Evolutionary conservation across 495 filamentous ascomycete species (phyloP).

Genomic region (Evansstolkia leycettana): DNA sequence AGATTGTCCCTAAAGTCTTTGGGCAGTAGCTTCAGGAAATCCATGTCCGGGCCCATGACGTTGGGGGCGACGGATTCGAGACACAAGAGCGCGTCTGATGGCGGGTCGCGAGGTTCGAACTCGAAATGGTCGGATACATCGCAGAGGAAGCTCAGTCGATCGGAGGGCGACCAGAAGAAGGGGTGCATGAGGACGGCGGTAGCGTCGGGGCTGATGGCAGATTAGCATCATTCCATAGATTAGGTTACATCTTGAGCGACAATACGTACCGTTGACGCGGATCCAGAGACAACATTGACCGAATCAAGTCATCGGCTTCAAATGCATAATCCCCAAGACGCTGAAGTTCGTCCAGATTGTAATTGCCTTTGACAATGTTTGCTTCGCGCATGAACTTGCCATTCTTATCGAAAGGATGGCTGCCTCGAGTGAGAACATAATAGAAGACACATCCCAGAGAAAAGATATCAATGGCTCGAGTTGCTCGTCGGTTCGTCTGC

Average conservation of each 20-base stretch:
- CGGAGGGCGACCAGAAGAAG: slow-evolving; percentile 88
- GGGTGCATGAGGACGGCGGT: slow-evolving; percentile 75
- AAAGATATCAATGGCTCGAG: slow-evolving; percentile 92
- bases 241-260: neutral
- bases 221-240: too few relatives aligned
- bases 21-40: slow-evolving; percentile 71
- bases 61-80: slow-evolving; percentile 45
- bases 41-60: slow-evolving; percentile 45
- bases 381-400: slow-evolving; percentile 90
- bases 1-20: slow-evolving; percentile 72
- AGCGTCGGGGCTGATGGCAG: slow-evolving; percentile 45
- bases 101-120: slow-evolving; percentile 71
- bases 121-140: slow-evolving; percentile 94
- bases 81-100: slow-evolving; percentile 48
- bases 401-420: slow-evolving; percentile 89
- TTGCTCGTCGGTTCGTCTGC: slow-evolving; percentile 67
- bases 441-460: slow-evolving; percentile 92
- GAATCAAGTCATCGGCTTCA: slow-evolving; percentile 78
- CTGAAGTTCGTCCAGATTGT: slow-evolving; percentile 57
- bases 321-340: slow-evolving; percentile 67
- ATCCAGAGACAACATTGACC: slow-evolving; percentile 65
- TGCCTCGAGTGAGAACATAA: slow-evolving; percentile 82
- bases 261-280: slow-evolving; percentile 47
- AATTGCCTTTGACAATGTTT: slow-evolving; percentile 83
- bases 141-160: slow-evolving; percentile 79